Evolutionary conservation across 805 yeast species (phyloP).

Genomic region (Yamadazyma ubonensis): DNA sequence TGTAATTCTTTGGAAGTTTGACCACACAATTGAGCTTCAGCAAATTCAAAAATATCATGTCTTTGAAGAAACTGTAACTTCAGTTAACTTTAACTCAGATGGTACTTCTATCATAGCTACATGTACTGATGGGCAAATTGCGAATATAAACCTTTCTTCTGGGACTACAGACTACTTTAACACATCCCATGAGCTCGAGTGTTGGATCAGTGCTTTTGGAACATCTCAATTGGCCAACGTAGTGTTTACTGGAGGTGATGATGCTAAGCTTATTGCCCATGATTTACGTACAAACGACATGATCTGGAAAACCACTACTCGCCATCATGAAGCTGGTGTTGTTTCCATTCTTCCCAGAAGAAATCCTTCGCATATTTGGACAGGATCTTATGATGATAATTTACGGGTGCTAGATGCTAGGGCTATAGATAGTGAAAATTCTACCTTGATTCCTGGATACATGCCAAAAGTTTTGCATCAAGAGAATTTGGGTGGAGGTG

Average conservation of each 20-base stretch:
- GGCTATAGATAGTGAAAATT: constrained; percentile 41
- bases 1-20: constrained; percentile 57
- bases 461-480: constrained; percentile 48
- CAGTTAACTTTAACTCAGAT: constrained; percentile 35
- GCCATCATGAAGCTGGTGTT: constrained; percentile 88
- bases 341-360: constrained; percentile 65
- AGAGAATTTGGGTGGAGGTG: constrained; percentile 82
- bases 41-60: constrained; percentile 1
- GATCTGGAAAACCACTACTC: constrained; percentile 37
- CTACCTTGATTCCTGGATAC: constrained; percentile 42
- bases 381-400: constrained; percentile 91
- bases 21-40: background rate
- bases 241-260: constrained; percentile 90
- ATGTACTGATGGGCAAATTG: constrained; percentile 64
- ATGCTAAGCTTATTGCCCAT: constrained; percentile 69
- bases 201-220: constrained; percentile 85
- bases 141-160: constrained; percentile 34
- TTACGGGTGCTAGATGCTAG: constrained; percentile 70
- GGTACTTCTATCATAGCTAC: constrained; percentile 40
- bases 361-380: constrained; percentile 57
- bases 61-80: constrained; percentile 46
- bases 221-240: constrained; percentile 51
- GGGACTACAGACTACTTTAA: constrained; percentile 22
- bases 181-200: constrained; percentile 66
- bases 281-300: constrained; percentile 50